phyloP scores from a whole-genome alignment of 331 rosid genomes.

The Quercus lobata region DNA sequence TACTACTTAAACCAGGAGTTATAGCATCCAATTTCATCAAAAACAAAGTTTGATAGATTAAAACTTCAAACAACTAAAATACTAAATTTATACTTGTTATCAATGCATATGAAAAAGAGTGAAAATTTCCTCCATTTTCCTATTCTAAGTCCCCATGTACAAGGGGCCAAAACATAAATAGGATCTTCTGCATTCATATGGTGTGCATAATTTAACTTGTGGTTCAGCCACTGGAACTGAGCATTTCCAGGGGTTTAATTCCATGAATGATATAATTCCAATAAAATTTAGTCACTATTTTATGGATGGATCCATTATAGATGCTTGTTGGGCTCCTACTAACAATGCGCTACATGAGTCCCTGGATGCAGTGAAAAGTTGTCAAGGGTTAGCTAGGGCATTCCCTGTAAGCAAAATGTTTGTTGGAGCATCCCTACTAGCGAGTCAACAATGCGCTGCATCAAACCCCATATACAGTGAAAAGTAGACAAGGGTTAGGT shows the following conservation, averaged over 20 bases:
- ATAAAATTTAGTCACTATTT: neutral
- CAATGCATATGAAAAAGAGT: neutral
- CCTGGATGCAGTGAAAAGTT: no score
- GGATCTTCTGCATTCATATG: slow-evolving; percentile 6
- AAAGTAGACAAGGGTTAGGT: no score
- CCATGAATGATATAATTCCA: neutral
- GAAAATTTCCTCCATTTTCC: neutral
- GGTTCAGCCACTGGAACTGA: slow-evolving; percentile 1
- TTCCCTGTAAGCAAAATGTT: no score
- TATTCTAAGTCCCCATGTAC: neutral
- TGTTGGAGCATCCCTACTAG: no score
- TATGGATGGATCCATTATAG: no score
- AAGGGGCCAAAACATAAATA: neutral
- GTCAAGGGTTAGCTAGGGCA: no score
- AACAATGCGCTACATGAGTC: no score
- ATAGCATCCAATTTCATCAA: neutral
- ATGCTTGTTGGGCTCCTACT: no score
- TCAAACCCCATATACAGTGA: no score
- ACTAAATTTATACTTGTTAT: neutral
- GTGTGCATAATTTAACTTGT: neutral
- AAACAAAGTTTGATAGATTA: neutral
- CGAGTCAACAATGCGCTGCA: no score
- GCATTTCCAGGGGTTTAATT: neutral
- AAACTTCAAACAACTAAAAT: neutral
- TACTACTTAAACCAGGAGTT: neutral